Evolutionary conservation across 495 filamentous ascomycete species (phyloP), one percentile per base, ranked within the genome.

Genomic region (Tuber umbilicatum): DNA sequence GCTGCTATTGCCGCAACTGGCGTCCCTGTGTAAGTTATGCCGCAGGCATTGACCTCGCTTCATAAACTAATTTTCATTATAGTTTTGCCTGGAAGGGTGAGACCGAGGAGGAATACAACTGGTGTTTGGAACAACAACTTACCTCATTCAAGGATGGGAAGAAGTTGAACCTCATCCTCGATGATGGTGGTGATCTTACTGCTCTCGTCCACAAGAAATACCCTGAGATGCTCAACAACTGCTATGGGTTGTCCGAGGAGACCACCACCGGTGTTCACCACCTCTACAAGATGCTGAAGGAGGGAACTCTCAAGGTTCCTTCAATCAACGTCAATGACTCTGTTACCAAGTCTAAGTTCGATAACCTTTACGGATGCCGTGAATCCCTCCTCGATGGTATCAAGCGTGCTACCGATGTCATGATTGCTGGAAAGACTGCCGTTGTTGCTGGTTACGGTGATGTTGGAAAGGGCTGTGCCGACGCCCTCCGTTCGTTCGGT

Each of bases 221-320:
- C 89, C 96, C 95, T 71, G 93, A 98, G 84, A 90, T 93, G 92
- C 91, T 99, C 79, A 90, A 96, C 86, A 93, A 89, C 88, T 98
- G 95, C 92, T 98, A 89, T 86, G 95, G 95, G 88, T 88, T 99
- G 81, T 97, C 94, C 42, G 95, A 99, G 90, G 95, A 99, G 90
- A 99, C 95, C 82, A 99, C 95, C 84, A 99, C 95, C 70, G 95
- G 95, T 89, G 95, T 99, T 82, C 95, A 99, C 91, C 95, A 99
- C 87, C 89, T 99, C 68, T 99, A 98, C 91, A 88, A 90, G 81
- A 97, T 97, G 94, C 86, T 98, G 84, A 98, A 98, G 90, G 89
- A 91, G 72, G 88, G 90, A 84, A 90, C 90, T 84, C 93, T 99
- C 78, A 91, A 96, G 71, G 92, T 97, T 77, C 95, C 95, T 74